Evolutionary conservation across 768 basidiomycete genomes (phyloP).

Genomic region (Rhizopogon salebrosus): DNA sequence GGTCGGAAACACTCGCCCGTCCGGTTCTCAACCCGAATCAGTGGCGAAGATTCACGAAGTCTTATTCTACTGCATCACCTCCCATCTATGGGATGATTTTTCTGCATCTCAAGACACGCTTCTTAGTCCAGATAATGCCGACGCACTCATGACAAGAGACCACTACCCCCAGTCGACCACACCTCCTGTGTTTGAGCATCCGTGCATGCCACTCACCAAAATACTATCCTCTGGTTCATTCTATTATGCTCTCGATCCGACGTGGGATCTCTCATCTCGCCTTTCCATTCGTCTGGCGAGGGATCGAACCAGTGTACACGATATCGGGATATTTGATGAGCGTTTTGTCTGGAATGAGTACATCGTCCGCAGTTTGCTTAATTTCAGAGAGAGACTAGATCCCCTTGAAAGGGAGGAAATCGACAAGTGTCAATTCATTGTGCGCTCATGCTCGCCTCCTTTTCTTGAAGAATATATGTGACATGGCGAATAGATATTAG

Average conservation of each 20-base stretch:
- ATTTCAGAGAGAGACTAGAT: constrained; percentile 81
- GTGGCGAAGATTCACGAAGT: constrained; percentile 86
- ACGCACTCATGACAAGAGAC: constrained; percentile 38
- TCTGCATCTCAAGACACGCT: constrained; percentile 46
- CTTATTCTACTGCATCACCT: constrained; percentile 82
- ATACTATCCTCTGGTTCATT: constrained; percentile 90
- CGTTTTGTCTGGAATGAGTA: constrained; percentile 96
- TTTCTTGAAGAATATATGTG: constrained; percentile 4
- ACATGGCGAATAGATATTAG: constrained; percentile 54
- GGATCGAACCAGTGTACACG: constrained; percentile 37
- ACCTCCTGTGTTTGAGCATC: constrained; percentile 75
- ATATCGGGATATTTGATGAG: constrained; percentile 66
- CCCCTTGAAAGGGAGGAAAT: constrained; percentile 63
- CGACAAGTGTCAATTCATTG: constrained; percentile 82
- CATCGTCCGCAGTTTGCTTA: constrained; percentile 79
- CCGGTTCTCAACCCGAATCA: constrained; percentile 51
- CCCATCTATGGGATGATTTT: constrained; percentile 79
- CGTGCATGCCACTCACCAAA: constrained; percentile 84
- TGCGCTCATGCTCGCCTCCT: constrained; percentile 33
- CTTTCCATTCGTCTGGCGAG: constrained; percentile 64
- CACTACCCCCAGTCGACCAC: constrained; percentile 38
- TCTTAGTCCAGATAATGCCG: constrained; percentile 51
- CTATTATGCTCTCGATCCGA: constrained; percentile 79
- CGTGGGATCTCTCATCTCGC: constrained; percentile 88
- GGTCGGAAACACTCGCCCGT: constrained; percentile 65